Evolutionary conservation across 306 rosid genomes (phyloP).

Genomic region (Quercus variabilis): DNA sequence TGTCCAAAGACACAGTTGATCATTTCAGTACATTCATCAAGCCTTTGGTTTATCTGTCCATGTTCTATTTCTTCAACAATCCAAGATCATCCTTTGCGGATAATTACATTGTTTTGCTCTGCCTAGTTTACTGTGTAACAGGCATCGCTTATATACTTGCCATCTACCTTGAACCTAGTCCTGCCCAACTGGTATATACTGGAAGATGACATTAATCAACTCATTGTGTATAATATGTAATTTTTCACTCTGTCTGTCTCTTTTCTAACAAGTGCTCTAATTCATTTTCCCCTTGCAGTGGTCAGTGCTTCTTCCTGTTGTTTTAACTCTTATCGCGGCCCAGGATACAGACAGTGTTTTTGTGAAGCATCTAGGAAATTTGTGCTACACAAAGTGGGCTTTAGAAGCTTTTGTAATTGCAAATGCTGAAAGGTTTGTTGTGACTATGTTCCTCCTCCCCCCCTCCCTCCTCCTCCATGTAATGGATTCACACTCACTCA

Average conservation of each 20-base stretch:
- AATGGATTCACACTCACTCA: background rate
- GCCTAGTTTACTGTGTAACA: slow-evolving; percentile 89
- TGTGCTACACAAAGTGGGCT: slow-evolving; percentile 95
- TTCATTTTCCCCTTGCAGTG: slow-evolving; percentile 53
- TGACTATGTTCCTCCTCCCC: background rate
- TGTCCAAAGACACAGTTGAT: slow-evolving; percentile 85
- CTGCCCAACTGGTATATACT: slow-evolving; percentile 73
- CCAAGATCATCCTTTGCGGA: slow-evolving; percentile 89
- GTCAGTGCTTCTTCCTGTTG: slow-evolving; percentile 95
- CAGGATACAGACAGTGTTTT: slow-evolving; percentile 34
- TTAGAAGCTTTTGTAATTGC: slow-evolving; percentile 92
- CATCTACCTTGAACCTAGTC: slow-evolving; percentile 73
- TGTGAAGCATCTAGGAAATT: slow-evolving; percentile 36
- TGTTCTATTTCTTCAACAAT: slow-evolving; percentile 99
- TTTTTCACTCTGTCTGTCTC: background rate
- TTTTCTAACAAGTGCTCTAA: background rate
- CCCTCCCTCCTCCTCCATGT: background rate
- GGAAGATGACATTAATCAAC: too few relatives aligned
- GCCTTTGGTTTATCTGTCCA: slow-evolving; percentile 89
- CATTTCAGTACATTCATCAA: slow-evolving; percentile 75
- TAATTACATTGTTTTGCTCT: slow-evolving; percentile 65
- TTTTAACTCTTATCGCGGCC: slow-evolving; percentile 77
- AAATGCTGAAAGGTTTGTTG: slow-evolving; percentile 70
- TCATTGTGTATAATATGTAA: too few relatives aligned
- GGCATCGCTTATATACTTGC: slow-evolving; percentile 89